Base-by-base conservation (phyloP, 331 rosid species). In the Pyrus hybrid region DNA sequence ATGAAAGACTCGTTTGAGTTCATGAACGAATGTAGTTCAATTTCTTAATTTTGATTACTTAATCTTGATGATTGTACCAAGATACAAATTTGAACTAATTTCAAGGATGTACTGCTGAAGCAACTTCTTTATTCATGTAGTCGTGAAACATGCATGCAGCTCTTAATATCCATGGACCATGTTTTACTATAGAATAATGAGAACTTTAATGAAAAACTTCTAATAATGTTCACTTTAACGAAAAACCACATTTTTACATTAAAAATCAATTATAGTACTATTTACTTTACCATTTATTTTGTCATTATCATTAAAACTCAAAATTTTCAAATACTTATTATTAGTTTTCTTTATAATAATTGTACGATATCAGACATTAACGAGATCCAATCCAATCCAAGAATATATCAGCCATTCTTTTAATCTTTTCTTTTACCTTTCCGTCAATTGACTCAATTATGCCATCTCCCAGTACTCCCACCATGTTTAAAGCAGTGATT, bases 401-500 rank as follows among this genome's bases (percentile, higher is more conserved):
- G 63, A 11, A 74, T 29, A 60, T 18, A 68, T 68, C 10, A 57
- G 25, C 60, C 17, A 58, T 41, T 43, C 14, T 60, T n/a, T 20
- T 51, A n/a, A 29, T 29, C 45, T 3, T 18, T 32, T 72, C 41
- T 9, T 68, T 60, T 5, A 11, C 25, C 43, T 37, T 7, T 22
- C 66, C 16, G 22, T 21, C 13, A 58, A 56, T 72, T 6, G 23
- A 37, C 37, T 37, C 41, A 37, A 41, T 41, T 41, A 41, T 41
- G 47, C 14, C 14, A 11, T 41, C 47, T 41, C 47, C 14, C 14
- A 41, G 47, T 37, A 49, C 60, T 56, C 79, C 67, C 57, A 11
- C 72, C 68, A 32, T 72, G 67, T 51, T 62, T 61, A 70, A 68
- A 77, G 81, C 49, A 54, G 64, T n/a, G 13, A 26, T 23, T 16